phyloP scores from a whole-genome alignment of 1,284 basidiomycete genomes.

The Erythrobasidium hasegawianum region DNA sequence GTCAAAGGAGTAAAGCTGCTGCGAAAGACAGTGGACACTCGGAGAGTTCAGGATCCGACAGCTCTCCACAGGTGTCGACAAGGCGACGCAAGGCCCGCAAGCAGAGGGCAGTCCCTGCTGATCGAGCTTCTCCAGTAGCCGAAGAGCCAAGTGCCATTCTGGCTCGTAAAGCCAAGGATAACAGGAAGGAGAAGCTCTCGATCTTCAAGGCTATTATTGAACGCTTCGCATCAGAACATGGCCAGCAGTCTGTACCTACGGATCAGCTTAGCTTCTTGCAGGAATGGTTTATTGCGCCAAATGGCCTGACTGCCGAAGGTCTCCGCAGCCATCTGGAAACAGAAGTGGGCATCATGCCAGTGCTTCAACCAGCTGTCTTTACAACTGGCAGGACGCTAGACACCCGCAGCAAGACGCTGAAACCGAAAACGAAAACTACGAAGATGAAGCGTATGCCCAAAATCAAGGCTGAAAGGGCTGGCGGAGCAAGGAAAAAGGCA shows the following conservation, averaged over 20 bases:
- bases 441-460: no score
- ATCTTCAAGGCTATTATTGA: constrained; percentile 14
- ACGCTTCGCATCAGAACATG: constrained; percentile 9
- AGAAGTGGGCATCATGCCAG: not conserved
- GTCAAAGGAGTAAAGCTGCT: no score
- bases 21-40: not conserved
- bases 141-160: constrained; percentile 5
- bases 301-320: not conserved
- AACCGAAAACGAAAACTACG: no score
- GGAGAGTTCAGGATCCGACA: constrained; percentile 15
- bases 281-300: constrained; percentile 8
- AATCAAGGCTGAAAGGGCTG: no score
- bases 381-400: no score
- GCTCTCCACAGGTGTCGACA: not conserved
- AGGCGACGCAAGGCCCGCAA: not conserved
- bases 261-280: constrained; percentile 22
- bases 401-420: no score
- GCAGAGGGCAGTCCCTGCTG: not conserved
- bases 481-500: no score
- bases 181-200: not conserved
- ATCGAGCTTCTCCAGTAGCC: no score
- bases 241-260: not conserved
- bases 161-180: constrained; percentile 13
- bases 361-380: no score
- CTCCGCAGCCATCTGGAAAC: constrained; percentile 18